Percentiles rank a stretch among this genome's conserved stretches.
Evolutionary conservation across 164 flowering plant genomes (phyloP).

Genomic region (Liriodendron chinense): DNA sequence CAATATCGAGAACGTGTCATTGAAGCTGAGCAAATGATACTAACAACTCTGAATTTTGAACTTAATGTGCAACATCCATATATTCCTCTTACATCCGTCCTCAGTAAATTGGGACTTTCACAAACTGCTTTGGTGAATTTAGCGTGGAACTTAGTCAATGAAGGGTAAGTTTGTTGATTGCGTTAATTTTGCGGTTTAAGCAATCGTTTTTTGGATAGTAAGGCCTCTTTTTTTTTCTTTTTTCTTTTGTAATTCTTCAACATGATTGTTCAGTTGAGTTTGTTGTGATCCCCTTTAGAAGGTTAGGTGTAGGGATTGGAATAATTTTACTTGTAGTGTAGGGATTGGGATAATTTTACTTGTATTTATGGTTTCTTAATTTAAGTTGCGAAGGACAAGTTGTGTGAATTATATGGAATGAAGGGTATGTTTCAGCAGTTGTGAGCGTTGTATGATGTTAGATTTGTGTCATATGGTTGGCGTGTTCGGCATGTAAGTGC

Average conservation of each 20-base stretch:
- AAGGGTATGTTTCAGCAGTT: background rate
- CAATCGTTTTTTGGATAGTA: background rate
- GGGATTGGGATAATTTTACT: background rate
- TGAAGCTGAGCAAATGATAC: constrained; percentile 86
- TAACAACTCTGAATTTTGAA: constrained; percentile 92
- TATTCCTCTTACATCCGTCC: constrained; percentile 70
- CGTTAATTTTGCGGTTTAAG: background rate
- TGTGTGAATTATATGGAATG: background rate
- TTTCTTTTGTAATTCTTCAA: background rate
- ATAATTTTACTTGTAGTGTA: too few species aligned
- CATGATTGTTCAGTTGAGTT: background rate
- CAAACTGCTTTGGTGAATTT: constrained; percentile 65
- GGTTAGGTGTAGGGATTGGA: background rate
- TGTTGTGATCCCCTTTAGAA: background rate
- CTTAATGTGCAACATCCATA: constrained; percentile 91
- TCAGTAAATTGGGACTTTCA: constrained; percentile 82
- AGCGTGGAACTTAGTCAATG: constrained; percentile 80
- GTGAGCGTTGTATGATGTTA: background rate
- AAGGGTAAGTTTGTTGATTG: constrained; percentile 67
- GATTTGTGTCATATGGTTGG: background rate
- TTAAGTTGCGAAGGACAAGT: background rate
- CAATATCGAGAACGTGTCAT: constrained; percentile 74
- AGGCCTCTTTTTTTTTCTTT: too few species aligned
- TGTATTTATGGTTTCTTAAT: background rate
- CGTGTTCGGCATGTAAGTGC: background rate